phyloP scores from a whole-genome alignment of 2,329 filamentous ascomycete species.

The Cladobotryum protrusum region DNA sequence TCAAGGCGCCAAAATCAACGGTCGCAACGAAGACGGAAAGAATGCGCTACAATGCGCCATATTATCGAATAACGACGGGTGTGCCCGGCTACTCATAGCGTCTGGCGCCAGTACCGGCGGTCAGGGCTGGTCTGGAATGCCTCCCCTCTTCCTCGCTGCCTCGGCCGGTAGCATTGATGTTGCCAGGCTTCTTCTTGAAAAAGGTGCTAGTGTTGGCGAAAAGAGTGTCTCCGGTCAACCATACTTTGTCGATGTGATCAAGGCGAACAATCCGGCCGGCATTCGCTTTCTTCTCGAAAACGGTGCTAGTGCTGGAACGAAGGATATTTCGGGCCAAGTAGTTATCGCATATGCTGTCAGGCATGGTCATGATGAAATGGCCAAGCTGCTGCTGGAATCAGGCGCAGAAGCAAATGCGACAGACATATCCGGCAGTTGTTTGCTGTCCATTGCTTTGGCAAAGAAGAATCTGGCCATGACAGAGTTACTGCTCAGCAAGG shows the following conservation, averaged over 20 bases:
- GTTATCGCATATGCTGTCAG: slow-evolving; percentile 24
- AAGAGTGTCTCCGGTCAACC: slow-evolving; percentile 23
- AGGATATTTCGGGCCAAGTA: slow-evolving; percentile 20
- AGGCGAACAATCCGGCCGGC: slow-evolving; percentile 20
- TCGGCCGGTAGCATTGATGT: slow-evolving; percentile 23
- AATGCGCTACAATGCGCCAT: slow-evolving; percentile 30
- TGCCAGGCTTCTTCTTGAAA: slow-evolving; percentile 21
- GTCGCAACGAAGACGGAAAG: slow-evolving; percentile 30
- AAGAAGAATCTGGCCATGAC: slow-evolving; percentile 25
- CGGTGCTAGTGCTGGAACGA: slow-evolving; percentile 24
- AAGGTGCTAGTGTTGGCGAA: slow-evolving; percentile 26
- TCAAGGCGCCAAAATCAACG: slow-evolving; percentile 31
- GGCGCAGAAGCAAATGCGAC: slow-evolving; percentile 30
- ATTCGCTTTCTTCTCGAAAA: slow-evolving; percentile 24
- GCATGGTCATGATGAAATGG: slow-evolving; percentile 23
- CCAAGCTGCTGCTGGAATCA: slow-evolving; percentile 23
- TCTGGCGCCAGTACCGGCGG: slow-evolving; percentile 24
- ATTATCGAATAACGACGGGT: slow-evolving; percentile 23
- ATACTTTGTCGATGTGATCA: slow-evolving; percentile 25
- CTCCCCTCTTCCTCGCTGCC: slow-evolving; percentile 29
- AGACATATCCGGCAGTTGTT: slow-evolving; percentile 24
- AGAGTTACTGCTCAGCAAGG: slow-evolving; percentile 27
- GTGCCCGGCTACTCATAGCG: slow-evolving; percentile 27
- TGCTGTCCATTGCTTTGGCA: slow-evolving; percentile 24
- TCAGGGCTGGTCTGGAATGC: slow-evolving; percentile 18